These are phyloP conservation scores for Russula vinacea DNA, from an alignment of 768 basidiomycete genomes.

Conservation along the genomic window DNA sequence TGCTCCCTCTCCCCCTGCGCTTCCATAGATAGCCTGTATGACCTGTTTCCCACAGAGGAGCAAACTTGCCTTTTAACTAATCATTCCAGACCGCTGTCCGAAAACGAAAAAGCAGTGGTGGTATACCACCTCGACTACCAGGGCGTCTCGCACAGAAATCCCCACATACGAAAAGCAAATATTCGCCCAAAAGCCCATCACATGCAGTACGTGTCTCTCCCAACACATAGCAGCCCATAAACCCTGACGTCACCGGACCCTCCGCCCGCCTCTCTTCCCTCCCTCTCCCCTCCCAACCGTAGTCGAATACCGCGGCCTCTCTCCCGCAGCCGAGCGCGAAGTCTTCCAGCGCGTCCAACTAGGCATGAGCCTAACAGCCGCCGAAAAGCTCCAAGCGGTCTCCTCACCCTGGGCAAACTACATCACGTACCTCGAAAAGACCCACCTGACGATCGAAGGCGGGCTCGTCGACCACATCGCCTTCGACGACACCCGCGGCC, in stretches of 20 bases:
- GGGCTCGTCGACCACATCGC: conserved; percentile 56
- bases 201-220: conserved; percentile 48
- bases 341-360: conserved; percentile 81
- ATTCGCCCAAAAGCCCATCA: conserved; percentile 55
- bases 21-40: conserved; percentile 53
- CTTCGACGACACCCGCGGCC: conserved; percentile 65
- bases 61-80: background rate
- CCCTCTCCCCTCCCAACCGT: background rate
- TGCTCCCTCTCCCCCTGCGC: background rate
- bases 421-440: conserved; percentile 56
- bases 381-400: conserved; percentile 79
- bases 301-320: conserved; percentile 68
- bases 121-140: conserved; percentile 52
- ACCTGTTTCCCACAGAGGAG: conserved; percentile 30
- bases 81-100: conserved; percentile 50
- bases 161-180: conserved; percentile 49
- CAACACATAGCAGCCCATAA: background rate
- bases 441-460: conserved; percentile 54
- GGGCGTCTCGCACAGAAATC: conserved; percentile 46
- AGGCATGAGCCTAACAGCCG: conserved; percentile 67
- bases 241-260: background rate
- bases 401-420: conserved; percentile 66
- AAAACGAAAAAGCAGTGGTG: conserved; percentile 59
- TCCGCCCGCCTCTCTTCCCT: background rate
- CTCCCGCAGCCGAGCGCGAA: conserved; percentile 62